phyloP scores from a whole-genome alignment of 192 early-diverging fungal genomes.

The Entomortierella parvispora region DNA sequence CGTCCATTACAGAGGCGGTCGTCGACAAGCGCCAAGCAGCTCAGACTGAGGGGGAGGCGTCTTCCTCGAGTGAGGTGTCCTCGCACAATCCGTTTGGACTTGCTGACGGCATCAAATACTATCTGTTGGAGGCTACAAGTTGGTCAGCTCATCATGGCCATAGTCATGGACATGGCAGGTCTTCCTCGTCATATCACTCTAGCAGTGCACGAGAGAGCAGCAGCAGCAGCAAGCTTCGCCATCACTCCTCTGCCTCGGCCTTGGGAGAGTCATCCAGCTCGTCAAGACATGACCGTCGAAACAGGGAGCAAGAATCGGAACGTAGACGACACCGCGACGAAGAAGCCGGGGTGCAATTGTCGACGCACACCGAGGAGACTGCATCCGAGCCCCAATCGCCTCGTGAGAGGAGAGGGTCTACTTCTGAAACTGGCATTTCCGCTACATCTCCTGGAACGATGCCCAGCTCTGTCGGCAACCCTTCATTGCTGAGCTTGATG shows the following conservation, averaged over 20 bases:
- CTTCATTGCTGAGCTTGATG: constrained; percentile 11
- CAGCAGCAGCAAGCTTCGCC: constrained; percentile 35
- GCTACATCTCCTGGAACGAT: not conserved
- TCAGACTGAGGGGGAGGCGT: constrained; percentile 7
- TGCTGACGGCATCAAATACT: constrained; percentile 61
- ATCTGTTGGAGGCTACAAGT: constrained; percentile 57
- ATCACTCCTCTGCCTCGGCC: constrained; percentile 35
- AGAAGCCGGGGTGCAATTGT: not conserved
- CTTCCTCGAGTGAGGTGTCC: constrained; percentile 7
- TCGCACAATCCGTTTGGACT: constrained; percentile 61
- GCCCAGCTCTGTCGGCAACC: constrained; percentile 3
- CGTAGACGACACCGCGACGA: constrained; percentile 18
- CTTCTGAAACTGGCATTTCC: not conserved
- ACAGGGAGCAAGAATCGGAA: constrained; percentile 21
- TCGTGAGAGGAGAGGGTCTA: too few relatives aligned
- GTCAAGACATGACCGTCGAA: constrained; percentile 21
- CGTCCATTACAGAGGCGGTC: constrained; percentile 56
- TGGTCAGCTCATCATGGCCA: constrained; percentile 49
- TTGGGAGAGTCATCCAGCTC: constrained; percentile 32
- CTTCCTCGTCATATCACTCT: constrained; percentile 35
- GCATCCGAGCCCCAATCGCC: not conserved
- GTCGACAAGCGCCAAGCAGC: constrained; percentile 50
- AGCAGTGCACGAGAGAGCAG: constrained; percentile 34
- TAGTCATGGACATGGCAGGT: constrained; percentile 26
- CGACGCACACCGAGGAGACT: not conserved